Evolutionary conservation across 2,329 filamentous ascomycete species (phyloP).

Genomic region (Pseudogymnoascus sp.): DNA sequence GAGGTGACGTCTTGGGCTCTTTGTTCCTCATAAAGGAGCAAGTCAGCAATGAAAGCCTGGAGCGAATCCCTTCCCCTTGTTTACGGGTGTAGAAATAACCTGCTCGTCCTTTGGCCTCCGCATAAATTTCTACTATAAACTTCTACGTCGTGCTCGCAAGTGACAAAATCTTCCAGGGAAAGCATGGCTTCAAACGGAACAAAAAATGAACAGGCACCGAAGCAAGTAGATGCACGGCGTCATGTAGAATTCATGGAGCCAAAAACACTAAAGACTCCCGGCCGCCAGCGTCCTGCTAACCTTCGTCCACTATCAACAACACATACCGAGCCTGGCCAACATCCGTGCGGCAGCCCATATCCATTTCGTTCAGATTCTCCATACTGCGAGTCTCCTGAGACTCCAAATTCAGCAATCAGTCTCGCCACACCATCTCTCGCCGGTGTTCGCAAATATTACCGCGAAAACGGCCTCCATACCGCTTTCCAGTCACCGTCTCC

Average conservation of each 20-base stretch:
- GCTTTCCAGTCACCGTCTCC: background rate
- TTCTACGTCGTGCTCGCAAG: background rate
- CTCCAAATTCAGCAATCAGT: background rate
- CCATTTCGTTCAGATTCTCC: background rate
- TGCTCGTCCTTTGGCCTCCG: background rate
- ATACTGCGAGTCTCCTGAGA: background rate
- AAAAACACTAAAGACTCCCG: background rate
- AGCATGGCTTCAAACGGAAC: constrained; percentile 5
- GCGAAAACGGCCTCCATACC: constrained; percentile 9
- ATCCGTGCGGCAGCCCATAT: background rate
- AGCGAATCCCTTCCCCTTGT: background rate
- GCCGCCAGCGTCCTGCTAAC: background rate
- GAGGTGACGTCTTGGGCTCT: background rate
- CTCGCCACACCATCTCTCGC: constrained; percentile 4
- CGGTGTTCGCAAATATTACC: constrained; percentile 4
- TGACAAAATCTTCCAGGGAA: background rate
- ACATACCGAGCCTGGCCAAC: background rate
- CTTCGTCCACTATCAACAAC: constrained; percentile 9
- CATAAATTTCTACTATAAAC: background rate
- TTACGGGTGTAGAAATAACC: constrained; percentile 5
- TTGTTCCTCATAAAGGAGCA: constrained; percentile 2
- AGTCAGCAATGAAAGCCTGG: background rate
- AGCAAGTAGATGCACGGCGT: background rate
- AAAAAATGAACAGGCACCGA: background rate
- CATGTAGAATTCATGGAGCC: constrained; percentile 1